Conservation (phyloP, 2,329 filamentous ascomycete species). For the Metarhizium anisopliae region DNA sequence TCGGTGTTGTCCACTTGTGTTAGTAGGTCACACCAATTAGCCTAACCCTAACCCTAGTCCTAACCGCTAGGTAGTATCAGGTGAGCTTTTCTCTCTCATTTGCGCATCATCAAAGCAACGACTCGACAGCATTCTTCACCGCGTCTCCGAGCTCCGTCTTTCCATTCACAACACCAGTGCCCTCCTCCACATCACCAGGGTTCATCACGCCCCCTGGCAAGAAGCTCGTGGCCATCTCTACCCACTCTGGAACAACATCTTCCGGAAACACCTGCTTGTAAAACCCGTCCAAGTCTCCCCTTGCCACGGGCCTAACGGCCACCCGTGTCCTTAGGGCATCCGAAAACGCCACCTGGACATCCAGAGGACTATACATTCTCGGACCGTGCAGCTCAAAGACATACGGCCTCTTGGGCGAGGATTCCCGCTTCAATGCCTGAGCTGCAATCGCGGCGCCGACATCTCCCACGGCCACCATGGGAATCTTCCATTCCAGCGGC, state of each 20-base stretch:
- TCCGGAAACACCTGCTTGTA: conserved; percentile 15
- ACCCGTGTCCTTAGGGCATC: conserved; percentile 16
- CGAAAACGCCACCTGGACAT: conserved; percentile 21
- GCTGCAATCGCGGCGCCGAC: conserved; percentile 17
- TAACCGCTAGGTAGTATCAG: too few species aligned
- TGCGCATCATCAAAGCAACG: background rate
- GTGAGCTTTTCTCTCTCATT: background rate
- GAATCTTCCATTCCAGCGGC: conserved; percentile 21
- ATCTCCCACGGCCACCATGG: conserved; percentile 21
- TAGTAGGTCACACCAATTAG: too few species aligned
- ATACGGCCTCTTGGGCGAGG: conserved; percentile 14
- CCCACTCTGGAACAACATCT: conserved; percentile 15
- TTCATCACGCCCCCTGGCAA: conserved; percentile 17
- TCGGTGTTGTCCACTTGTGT: too few species aligned
- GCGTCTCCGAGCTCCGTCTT: conserved; percentile 12
- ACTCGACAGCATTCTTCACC: conserved; percentile 6
- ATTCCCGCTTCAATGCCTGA: conserved; percentile 12
- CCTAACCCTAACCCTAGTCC: too few species aligned
- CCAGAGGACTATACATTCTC: conserved; percentile 16
- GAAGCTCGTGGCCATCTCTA: conserved; percentile 21
- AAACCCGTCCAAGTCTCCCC: conserved; percentile 12
- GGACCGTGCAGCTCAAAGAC: conserved; percentile 24
- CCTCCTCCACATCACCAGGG: conserved; percentile 7
- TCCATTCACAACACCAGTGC: conserved; percentile 13
- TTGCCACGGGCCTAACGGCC: conserved; percentile 18